Evolutionary conservation across 2,329 filamentous ascomycete genomes (phyloP), one percentile per base, ranked within the genome.

Genomic region (Paracorniculantispora psalliotae): DNA sequence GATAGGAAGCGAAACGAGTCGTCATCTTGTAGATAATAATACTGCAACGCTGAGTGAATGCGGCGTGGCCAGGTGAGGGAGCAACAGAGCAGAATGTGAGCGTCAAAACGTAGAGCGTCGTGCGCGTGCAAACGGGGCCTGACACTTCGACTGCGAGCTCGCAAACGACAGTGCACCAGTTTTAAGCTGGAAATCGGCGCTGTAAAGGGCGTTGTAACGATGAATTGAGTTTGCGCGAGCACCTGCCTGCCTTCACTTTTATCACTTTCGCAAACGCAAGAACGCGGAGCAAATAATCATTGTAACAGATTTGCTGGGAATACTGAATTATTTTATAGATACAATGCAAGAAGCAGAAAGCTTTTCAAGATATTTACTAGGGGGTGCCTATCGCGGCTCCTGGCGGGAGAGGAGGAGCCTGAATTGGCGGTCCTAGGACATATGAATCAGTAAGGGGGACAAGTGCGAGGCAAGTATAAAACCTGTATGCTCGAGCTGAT

Each of bases 381-480:
- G 47, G 37, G 30, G 37, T 56, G 52, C 57, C 43, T 48, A 47
- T 54, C 44, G 52, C 39, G 43, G 35, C 51, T 56, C 51, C 21
- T 54, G 33, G 19, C 21, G 33, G n/a, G n/a, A n/a, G n/a, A 23
- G n/a, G 5, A 57, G 21, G 35, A 60, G 52, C 28, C 28, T 37
- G 47, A 57, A 48, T 39, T 35, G 35, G 55, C 54, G n/a, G 55
- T 61, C 59, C 59, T 61, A 61, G 49, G 58, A 49, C 23, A 57
- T 60, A 61, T 46, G 26, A 49, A 61, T 61, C 59, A 61, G 59
- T 54, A 58, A 4, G 55, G 54, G 55, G 55, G 47, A 54, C 47
- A 44, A 52, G 54, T 49, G 39, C 47, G 49, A 61, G 49, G 49
- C 50, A 57, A 61, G 44, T 55, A 35, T 47, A 55, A 61, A 61